Evolutionary conservation across 345 rosid species (phyloP), one percentile per base, ranked within the genome.

Genomic region (Ceriops zippeliana): DNA sequence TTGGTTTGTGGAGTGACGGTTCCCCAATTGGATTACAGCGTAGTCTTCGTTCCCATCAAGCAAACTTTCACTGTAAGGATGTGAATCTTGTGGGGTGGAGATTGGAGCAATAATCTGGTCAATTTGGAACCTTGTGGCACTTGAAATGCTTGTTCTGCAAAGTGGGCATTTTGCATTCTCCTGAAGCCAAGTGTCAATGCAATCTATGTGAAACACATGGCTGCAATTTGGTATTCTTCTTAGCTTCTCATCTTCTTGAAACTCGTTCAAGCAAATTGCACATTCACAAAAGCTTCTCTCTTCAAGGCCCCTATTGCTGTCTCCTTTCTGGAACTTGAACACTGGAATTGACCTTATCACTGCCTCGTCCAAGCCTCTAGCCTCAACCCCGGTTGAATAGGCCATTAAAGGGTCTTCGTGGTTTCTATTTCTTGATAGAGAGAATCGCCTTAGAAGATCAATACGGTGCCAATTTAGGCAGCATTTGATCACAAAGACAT

Each of bases 111-210:
- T 71, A 61, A 81, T 67, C n/a, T 53, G 70, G 49, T 79, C 76
- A 7, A 66, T 37, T 35, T 74, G 83, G 72, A 70, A 79, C 66
- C 76, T 70, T 17, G 77, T 20, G 0, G 73, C 59, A 54, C 77
- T 69, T 15, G 97, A 93, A 82, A 91, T 81, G 51, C 86, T 84
- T 13, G 90, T 79, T 71, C 98, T 76, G 75, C 97, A 93, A 49
- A 93, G 79, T 5, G 97, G 97, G 65, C 97, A 93, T 61, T 89
- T 93, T 1, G 92, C 90, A 67, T 89, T 89, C 85, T 62, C 85
- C 71, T 91, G 98, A 52, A 93, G 96, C 97, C 98, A 93, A 54
- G 89, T 75, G 73, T 91, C 98, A 61, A 93, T 87, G 82, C 96
- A 93, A 66, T 93, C 97, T 1, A 93, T 88, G 68, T 93, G 98